Conservation (phyloP, 2,329 filamentous ascomycete genomes). For the Monosporascus sp. region DNA sequence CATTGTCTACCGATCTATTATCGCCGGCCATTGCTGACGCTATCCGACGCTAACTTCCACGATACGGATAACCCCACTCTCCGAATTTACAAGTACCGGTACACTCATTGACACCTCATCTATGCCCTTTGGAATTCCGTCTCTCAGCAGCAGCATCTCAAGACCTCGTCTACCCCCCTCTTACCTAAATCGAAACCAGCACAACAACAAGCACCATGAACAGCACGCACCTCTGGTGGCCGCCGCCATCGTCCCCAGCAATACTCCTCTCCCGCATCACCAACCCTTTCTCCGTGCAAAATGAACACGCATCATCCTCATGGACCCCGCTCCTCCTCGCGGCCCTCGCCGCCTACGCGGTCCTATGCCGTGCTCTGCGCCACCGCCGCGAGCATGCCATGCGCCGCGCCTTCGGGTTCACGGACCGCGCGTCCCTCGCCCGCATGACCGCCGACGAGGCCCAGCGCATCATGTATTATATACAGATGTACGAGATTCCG, state of each 20-base stretch:
- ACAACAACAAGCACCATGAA: no score
- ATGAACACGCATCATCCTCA: constrained; percentile 4
- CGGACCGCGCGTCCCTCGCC: constrained; percentile 19
- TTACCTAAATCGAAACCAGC: no score
- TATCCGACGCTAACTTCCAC: no score
- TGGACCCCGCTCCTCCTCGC: constrained; percentile 17
- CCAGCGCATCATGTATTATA: constrained; percentile 22
- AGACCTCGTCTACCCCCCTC: no score
- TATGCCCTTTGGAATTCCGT: no score
- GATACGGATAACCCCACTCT: no score
- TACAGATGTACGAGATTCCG: constrained; percentile 22
- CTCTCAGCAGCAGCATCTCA: no score
- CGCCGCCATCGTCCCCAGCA: not conserved
- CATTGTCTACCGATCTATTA: no score
- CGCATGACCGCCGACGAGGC: constrained; percentile 27
- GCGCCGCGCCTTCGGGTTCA: constrained; percentile 18
- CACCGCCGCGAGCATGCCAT: constrained; percentile 22
- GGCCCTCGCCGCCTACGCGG: constrained; percentile 15
- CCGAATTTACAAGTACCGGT: no score
- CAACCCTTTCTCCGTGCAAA: constrained; percentile 1
- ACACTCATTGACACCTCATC: no score
- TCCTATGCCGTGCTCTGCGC: constrained; percentile 22
- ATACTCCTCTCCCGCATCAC: not conserved
- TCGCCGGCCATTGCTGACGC: no score
- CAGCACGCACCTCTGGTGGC: not conserved